Evolutionary conservation across 345 rosid genomes (phyloP).

Genomic region (Salix arbutifolia): DNA sequence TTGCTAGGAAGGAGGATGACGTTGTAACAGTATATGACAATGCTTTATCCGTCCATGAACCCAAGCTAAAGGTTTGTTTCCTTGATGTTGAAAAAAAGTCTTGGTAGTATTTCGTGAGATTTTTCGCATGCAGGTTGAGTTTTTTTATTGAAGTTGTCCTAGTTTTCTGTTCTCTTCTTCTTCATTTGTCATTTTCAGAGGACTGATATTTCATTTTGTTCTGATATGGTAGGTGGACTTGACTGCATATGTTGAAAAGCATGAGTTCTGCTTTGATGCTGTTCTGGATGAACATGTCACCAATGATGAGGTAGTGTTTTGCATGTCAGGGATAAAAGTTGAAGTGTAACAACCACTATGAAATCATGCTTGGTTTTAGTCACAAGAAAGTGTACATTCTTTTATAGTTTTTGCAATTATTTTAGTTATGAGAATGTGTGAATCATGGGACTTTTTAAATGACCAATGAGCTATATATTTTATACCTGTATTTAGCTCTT

Average conservation of each 20-base stretch:
- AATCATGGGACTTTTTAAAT: background rate
- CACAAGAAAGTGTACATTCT: background rate
- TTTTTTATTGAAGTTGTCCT: conserved; percentile 6
- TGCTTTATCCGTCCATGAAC: conserved; percentile 77
- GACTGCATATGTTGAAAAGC: conserved; percentile 98
- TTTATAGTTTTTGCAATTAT: background rate
- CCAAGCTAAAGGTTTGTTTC: conserved; percentile 83
- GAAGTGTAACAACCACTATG: background rate
- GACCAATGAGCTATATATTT: background rate
- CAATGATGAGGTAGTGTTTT: conserved; percentile 72
- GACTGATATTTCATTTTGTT: conserved; percentile 18
- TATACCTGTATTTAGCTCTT: background rate
- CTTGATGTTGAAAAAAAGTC: conserved; percentile 4
- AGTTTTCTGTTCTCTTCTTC: background rate
- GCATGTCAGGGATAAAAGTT: background rate
- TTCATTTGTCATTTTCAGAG: conserved; percentile 1
- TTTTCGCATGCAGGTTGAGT: background rate
- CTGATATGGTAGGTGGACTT: conserved; percentile 78
- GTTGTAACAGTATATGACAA: conserved; percentile 69
- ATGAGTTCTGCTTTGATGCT: conserved; percentile 98
- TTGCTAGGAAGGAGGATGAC: conserved; percentile 88
- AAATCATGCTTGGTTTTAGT: background rate
- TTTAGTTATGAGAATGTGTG: background rate
- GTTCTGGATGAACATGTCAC: conserved; percentile 78
- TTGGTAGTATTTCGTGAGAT: background rate